Evolutionary conservation across 2,329 filamentous ascomycete genomes (phyloP), one percentile per base, ranked within the genome.

Genomic region (Madurella mycetomatis): DNA sequence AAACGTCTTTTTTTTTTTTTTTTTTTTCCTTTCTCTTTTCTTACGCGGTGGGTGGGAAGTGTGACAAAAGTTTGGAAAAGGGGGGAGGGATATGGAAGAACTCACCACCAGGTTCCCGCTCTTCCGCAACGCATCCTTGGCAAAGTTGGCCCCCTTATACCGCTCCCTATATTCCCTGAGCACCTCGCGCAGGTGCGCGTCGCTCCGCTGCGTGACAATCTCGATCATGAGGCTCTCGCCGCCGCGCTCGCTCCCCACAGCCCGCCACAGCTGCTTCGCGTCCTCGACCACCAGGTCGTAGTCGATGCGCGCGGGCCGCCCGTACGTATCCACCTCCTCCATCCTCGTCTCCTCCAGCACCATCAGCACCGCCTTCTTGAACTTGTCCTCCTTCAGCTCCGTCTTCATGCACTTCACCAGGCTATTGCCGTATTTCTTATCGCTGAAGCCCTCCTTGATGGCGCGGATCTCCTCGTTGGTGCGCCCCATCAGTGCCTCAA

Each of bases 311-410:
- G 87, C 61, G 5, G 73, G 73, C 4, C 76, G 73, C 41, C 90
- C 87, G 17, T 83, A 68, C 1, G 79, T 77, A 66, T 91, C 87
- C 17, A 76, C 78, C 60, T 97, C 92, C 61, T 94, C 88, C 82
- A 96, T 94, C 11, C 91, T 76, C 53, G 83, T 77, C 69, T 88
- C 91, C 54, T 96, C 90, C 0, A 99, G 78, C 7, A 88, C 90
- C 67, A 91, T 78, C 55, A 97, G 67, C 4, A 99, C 85, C 0
- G 92, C 92, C 60, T 85, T 86, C 59, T 95, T 91, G 75, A 97
- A 99, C 72, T 97, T 97, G 72, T 97, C 92, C 59, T 94, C 90
- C 66, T 92, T 92, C 39, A 99, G 78, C 72, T 99, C 94, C 47
- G 86, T 88, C 67, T 88, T 87, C 88, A 97, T 95, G 72, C 92